Evolutionary conservation across 2,329 filamentous ascomycete genomes (phyloP).

Genomic region (Huntiella moniliformis): DNA sequence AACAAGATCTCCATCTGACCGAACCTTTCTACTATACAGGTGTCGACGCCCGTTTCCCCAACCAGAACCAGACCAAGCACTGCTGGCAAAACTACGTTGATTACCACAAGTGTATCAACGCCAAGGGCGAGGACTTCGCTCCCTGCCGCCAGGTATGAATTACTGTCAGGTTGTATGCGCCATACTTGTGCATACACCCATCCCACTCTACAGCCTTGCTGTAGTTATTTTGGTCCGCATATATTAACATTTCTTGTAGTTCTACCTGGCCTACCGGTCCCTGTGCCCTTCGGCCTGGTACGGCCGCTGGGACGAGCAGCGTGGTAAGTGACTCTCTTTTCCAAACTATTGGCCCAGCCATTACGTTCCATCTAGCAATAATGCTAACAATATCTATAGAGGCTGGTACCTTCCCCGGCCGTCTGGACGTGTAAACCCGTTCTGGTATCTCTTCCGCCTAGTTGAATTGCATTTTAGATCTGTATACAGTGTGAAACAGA

Average conservation of each 20-base stretch:
- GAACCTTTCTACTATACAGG: slow-evolving; percentile 30
- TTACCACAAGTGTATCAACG: slow-evolving; percentile 98
- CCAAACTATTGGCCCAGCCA: background rate
- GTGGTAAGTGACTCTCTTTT: slow-evolving; percentile 41
- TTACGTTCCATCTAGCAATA: background rate
- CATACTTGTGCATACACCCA: background rate
- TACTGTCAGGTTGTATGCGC: background rate
- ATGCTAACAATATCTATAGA: slow-evolving; percentile 26
- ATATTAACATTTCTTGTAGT: slow-evolving; percentile 37
- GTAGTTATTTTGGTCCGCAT: background rate
- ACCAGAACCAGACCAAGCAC: slow-evolving; percentile 97
- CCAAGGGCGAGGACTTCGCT: slow-evolving; percentile 96
- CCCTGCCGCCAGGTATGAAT: slow-evolving; percentile 76
- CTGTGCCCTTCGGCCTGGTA: slow-evolving; percentile 94
- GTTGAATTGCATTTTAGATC: slow-evolving; percentile 10
- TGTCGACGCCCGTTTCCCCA: slow-evolving; percentile 97
- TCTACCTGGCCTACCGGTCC: slow-evolving; percentile 90
- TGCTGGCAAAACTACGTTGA: slow-evolving; percentile 99
- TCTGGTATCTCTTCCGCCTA: slow-evolving; percentile 11
- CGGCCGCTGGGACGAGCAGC: slow-evolving; percentile 90
- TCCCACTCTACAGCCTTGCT: background rate
- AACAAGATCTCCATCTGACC: background rate
- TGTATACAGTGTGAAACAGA: slow-evolving; percentile 3
- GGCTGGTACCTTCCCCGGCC: slow-evolving; percentile 48
- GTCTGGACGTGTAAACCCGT: slow-evolving; percentile 36